phyloP scores from a whole-genome alignment of 2,329 filamentous ascomycete species.

The Chaetomiaceae sp. region DNA sequence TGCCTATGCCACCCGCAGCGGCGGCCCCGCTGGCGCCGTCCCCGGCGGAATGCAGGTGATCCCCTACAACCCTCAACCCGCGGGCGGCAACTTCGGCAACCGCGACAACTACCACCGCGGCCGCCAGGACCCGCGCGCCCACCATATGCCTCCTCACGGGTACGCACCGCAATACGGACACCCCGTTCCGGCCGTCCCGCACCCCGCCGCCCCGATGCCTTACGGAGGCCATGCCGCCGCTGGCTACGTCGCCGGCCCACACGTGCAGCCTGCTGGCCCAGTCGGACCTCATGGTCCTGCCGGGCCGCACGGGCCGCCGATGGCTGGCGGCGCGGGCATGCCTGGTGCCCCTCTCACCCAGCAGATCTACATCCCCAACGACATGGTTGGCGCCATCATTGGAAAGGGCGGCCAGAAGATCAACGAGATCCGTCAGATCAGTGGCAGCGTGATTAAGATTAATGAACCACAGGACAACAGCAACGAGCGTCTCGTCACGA shows the following conservation, averaged over 20 bases:
- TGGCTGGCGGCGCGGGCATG: conserved; percentile 54
- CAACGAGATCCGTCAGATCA: conserved; percentile 96
- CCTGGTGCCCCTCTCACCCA: conserved; percentile 86
- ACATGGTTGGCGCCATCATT: conserved; percentile 99
- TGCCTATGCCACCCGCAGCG: conserved; percentile 94
- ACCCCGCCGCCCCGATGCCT: conserved; percentile 64
- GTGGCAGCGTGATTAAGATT: conserved; percentile 98
- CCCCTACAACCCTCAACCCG: conserved; percentile 92
- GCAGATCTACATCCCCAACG: conserved; percentile 98
- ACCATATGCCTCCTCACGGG: conserved; percentile 65
- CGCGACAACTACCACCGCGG: conserved; percentile 80
- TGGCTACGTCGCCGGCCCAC: conserved; percentile 69
- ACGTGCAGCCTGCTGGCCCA: conserved; percentile 70
- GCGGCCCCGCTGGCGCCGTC: conserved; percentile 86
- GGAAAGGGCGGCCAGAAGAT: conserved; percentile 98
- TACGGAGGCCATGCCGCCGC: conserved; percentile 74
- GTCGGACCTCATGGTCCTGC: conserved; percentile 53
- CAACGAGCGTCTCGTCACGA: conserved; percentile 95
- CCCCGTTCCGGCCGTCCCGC: conserved; percentile 58
- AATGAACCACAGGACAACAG: conserved; percentile 99
- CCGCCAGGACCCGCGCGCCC: conserved; percentile 66
- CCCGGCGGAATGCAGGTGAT: conserved; percentile 98
- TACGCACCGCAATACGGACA: conserved; percentile 74
- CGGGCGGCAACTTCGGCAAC: conserved; percentile 87
- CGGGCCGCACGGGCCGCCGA: conserved; percentile 69